Evolutionary conservation across 345 rosid species (phyloP), one percentile per base, ranked within the genome.

Genomic region (Nephelium lappaceum): DNA sequence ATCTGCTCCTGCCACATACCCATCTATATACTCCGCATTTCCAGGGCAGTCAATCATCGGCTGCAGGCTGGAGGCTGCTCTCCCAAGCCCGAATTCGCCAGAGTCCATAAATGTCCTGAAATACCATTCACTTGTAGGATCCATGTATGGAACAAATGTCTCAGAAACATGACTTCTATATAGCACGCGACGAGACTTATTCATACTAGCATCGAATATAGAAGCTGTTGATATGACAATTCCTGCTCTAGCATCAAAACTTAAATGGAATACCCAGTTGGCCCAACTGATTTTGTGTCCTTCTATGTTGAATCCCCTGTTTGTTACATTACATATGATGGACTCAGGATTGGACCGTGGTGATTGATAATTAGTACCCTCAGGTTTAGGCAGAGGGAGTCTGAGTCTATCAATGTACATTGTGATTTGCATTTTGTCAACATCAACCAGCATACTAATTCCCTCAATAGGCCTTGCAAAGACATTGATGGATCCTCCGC

Each of bases 141-240:
- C 95, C 94, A 89, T 91, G 45, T 92, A 92, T 0, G 95, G 98
- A 27, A 94, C 98, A 74, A 91, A 94, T 18, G 95, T 88, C 87
- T 94, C 97, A 1, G 97, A 90, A 31, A 90, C 84, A 77, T 91
- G 92, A 19, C 94, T 95, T 83, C 81, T 90, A 18, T 90, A 91
- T 15, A 92, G 65, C 42, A 94, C 92, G 38, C 72, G 74, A 3
- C 92, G 86, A 53, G 47, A 81, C 43, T 75, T 83, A 66, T 84
- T 80, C 49, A 63, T 60, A 43, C 39, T 79, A 14, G 85, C 39
- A 1, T 92, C 95, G 15, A 82, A 83, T 45, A 94, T 78, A 6
- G 91, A 89, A 47, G 94, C 94, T 23, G 91, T 86, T 2, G 95
- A 90, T 78, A 91, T 86, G 16, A 88, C 79, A 0, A 83, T 36